phyloP scores from a whole-genome alignment of 2,329 filamentous ascomycete species.

The Uncinocarpus reesii region DNA sequence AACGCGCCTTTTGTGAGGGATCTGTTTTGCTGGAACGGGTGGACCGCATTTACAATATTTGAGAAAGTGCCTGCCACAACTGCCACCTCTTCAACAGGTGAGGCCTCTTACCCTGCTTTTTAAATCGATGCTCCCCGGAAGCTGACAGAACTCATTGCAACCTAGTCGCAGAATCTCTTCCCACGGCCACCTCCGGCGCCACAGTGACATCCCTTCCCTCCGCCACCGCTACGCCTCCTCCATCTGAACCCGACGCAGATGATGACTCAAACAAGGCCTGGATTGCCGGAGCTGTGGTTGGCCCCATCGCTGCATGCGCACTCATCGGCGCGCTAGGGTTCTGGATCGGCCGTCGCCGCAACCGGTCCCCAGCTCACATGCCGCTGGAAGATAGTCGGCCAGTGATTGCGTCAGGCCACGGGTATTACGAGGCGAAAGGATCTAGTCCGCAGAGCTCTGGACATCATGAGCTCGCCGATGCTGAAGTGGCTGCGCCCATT shows the following conservation, averaged over 20 bases:
- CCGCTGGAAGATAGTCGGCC: too few species aligned
- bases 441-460: too few species aligned
- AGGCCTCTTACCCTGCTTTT: too few species aligned
- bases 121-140: too few species aligned
- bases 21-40: conserved; percentile 7
- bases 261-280: conserved; percentile 3
- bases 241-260: not conserved
- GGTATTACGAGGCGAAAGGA: too few species aligned
- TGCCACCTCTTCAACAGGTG: not conserved
- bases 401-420: too few species aligned
- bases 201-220: not conserved
- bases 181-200: not conserved
- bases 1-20: conserved; percentile 2
- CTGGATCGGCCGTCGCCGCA: conserved; percentile 5
- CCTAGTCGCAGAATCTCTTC: too few species aligned
- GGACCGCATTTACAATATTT: conserved; percentile 11
- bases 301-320: conserved; percentile 1
- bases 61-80: not conserved
- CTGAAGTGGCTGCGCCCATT: not conserved
- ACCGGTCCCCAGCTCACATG: too few species aligned
- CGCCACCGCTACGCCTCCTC: not conserved
- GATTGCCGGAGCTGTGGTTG: conserved; percentile 11
- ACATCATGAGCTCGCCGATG: not conserved
- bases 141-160: too few species aligned
- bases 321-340: conserved; percentile 2